These are phyloP conservation scores for Cornus kousa DNA, from an alignment of 148 eudicot species.

Conservation along the genomic window DNA sequence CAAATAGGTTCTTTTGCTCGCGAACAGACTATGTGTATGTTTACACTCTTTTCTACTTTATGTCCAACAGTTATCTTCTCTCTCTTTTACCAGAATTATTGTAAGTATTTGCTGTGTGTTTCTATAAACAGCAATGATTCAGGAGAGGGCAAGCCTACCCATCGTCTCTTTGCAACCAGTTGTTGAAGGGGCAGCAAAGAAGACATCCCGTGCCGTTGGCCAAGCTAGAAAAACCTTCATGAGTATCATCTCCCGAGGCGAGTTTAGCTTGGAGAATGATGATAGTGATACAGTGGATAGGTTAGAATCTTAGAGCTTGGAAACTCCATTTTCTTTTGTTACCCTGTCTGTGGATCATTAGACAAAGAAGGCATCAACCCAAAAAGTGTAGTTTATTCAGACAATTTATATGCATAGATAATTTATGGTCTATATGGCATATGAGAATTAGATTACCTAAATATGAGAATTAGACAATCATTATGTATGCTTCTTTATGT, in stretches of 20 bases:
- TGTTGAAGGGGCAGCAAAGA: conserved; percentile 81
- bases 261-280: conserved; percentile 31
- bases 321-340: background rate
- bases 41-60: conserved; percentile 1
- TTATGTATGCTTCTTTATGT: too few relatives aligned
- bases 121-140: conserved; percentile 64
- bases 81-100: conserved; percentile 10
- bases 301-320: conserved; percentile 20
- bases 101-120: conserved; percentile 3
- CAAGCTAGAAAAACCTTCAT: conserved; percentile 59
- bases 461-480: too few relatives aligned
- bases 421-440: too few relatives aligned
- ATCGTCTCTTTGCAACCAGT: conserved; percentile 64
- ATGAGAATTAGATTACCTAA: too few relatives aligned
- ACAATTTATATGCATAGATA: too few relatives aligned
- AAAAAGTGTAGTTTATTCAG: too few relatives aligned
- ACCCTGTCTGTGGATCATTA: too few relatives aligned
- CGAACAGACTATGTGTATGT: conserved; percentile 66
- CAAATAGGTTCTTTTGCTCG: conserved; percentile 80
- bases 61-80: background rate
- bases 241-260: conserved; percentile 55
- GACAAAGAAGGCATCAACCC: too few relatives aligned
- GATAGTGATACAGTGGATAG: conserved; percentile 32
- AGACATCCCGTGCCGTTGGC: conserved; percentile 75
- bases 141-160: conserved; percentile 90